Base-by-base conservation (phyloP, 768 basidiomycete species). In the Xanthoconium stramineum region DNA sequence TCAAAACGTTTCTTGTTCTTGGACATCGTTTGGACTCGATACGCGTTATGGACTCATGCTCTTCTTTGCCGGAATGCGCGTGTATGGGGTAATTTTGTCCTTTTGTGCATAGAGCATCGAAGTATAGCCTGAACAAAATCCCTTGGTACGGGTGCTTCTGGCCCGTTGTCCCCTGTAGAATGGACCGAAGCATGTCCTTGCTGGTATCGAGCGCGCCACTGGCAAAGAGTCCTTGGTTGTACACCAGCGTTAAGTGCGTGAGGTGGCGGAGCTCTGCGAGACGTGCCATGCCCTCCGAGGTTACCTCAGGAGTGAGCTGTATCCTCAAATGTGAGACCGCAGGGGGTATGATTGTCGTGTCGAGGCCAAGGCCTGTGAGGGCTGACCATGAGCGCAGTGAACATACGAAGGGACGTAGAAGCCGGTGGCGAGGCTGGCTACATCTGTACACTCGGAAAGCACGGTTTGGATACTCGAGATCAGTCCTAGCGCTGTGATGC, bases 321-420 rank as follows among this genome's bases (percentile, higher is more conserved):
- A 73, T 58, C 54, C 75, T 71, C 24, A 74, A 64, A 52, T 65
- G 73, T 2, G 74, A 72, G 36, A 73, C 68, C 20, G 63, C 36
- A 6, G 71, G 64, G 6, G 61, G 64, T 44, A 74, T 60, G 42
- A 73, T 56, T 10, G 64, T 55, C 37, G 66, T 60, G 56, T 74
- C 70, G 63, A 74, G 67, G 3, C 74, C 72, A 35, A 24, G 24
- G 24, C 4, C 24, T 24, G 24, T 24, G 24, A 20, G 8, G 39
- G 44, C 7, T 29, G n/a, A 20, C 39, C 17, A 30, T 46, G 56
- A 19, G 54, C 29, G 15, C 56, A 52, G 52, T 61, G 53, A 44
- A 49, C 32, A 37, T 71, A 72, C 5, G 66, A 58, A 6, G 70
- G 64, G 9, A 71, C 61, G 29, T 70, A 66, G 63, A 75, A 75